Percentiles rank a stretch among this genome's conserved stretches.
Evolutionary conservation across 306 rosid species (phyloP).

Genomic region (Casuarina glauca): DNA sequence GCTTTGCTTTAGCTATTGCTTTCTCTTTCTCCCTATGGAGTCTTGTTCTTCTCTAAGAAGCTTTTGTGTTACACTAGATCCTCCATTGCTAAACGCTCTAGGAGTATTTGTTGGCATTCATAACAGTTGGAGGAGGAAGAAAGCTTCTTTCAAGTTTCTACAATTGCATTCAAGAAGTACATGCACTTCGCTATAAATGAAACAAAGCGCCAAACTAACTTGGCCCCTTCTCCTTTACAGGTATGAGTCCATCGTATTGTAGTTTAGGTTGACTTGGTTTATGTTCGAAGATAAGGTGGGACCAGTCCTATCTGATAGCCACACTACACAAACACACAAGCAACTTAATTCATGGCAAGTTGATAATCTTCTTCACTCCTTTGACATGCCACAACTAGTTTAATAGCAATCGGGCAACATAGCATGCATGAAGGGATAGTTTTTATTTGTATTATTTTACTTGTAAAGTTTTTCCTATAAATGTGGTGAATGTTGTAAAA

Average conservation of each 20-base stretch:
- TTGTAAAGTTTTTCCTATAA: too few species aligned
- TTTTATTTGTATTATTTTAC: too few species aligned
- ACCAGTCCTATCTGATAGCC: too few species aligned
- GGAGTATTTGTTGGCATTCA: background rate
- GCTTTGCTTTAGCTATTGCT: background rate
- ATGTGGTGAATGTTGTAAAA: too few species aligned
- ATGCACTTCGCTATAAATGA: constrained; percentile 44
- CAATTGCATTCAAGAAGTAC: constrained; percentile 43
- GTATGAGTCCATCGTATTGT: constrained; percentile 11
- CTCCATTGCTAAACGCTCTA: constrained; percentile 7
- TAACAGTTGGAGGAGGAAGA: constrained; percentile 22
- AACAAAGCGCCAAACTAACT: constrained; percentile 42
- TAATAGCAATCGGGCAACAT: too few species aligned
- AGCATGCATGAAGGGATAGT: too few species aligned
- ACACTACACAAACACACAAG: too few species aligned
- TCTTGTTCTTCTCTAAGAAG: constrained; percentile 26
- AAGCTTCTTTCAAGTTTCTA: constrained; percentile 29
- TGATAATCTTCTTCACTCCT: too few species aligned
- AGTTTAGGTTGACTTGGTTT: too few species aligned
- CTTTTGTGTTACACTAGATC: constrained; percentile 17
- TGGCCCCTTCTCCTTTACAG: constrained; percentile 46
- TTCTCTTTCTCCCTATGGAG: constrained; percentile 24
- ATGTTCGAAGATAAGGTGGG: too few species aligned
- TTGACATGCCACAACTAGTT: too few species aligned
- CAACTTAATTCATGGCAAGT: too few species aligned